A percentile compares a stretch with the other conserved stretches of the same genome.
Evolutionary conservation across 257 asterid genomes (phyloP).

Genomic region (Verbascum thapsus): DNA sequence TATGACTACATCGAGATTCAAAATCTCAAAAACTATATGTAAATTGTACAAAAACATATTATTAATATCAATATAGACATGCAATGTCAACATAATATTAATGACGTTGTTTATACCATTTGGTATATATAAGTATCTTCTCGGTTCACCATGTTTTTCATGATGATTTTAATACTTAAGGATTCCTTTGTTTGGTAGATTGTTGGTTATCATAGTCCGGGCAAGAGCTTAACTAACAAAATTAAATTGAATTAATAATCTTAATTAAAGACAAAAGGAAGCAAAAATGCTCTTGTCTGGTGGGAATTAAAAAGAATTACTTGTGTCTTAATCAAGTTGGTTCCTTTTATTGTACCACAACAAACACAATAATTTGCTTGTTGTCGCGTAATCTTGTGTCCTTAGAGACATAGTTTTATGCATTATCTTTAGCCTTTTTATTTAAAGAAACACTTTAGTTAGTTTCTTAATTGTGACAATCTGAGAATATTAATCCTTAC

Average conservation of each 20-base stretch:
- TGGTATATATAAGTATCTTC: background rate
- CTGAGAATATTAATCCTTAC: background rate
- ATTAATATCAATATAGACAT: too few relatives aligned
- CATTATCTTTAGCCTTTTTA: background rate
- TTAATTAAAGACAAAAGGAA: conserved; percentile 24
- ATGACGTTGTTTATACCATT: too few relatives aligned
- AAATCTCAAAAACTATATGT: too few relatives aligned
- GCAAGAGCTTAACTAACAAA: background rate
- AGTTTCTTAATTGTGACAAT: background rate
- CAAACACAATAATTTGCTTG: conserved; percentile 12
- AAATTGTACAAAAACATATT: too few relatives aligned
- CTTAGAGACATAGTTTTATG: conserved; percentile 10
- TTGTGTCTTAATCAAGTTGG: conserved; percentile 37
- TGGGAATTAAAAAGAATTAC: conserved; percentile 33
- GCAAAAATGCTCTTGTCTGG: conserved; percentile 35
- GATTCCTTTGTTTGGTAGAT: conserved; percentile 35
- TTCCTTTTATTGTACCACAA: conserved; percentile 29
- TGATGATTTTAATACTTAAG: background rate
- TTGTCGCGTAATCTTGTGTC: conserved; percentile 30
- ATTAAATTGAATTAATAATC: background rate
- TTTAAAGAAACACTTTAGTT: background rate
- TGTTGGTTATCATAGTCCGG: conserved; percentile 19
- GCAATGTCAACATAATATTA: too few relatives aligned
- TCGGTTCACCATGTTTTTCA: background rate
- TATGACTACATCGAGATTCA: too few relatives aligned